Percentiles rank a stretch among this genome's conserved stretches.
Conservation (phyloP, 2,329 filamentous ascomycete genomes). For the Aspergillus pseudonomiae region DNA sequence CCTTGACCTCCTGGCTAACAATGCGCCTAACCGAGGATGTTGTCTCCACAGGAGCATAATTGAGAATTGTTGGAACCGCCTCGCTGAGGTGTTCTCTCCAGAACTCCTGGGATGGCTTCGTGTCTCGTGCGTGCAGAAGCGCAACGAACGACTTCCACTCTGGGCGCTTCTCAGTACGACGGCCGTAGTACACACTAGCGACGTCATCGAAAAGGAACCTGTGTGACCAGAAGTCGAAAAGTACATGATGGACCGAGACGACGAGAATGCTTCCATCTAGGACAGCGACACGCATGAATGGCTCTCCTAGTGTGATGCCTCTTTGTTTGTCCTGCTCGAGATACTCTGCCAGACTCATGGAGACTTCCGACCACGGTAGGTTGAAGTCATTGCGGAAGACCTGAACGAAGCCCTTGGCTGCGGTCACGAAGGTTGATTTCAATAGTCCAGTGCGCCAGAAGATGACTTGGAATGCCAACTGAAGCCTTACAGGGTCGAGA, state of each 20-base stretch:
- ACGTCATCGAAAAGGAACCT: slow-evolving; percentile 12
- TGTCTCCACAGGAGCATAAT: not conserved
- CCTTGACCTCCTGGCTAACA: not conserved
- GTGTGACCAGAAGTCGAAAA: slow-evolving; percentile 14
- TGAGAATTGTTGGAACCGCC: slow-evolving; percentile 4
- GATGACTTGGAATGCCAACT: slow-evolving; percentile 4
- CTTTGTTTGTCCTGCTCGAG: slow-evolving; percentile 1
- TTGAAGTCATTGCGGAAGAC: slow-evolving; percentile 6
- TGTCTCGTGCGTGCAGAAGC: not conserved
- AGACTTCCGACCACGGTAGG: slow-evolving; percentile 6
- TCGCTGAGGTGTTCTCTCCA: slow-evolving; percentile 6
- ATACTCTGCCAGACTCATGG: not conserved
- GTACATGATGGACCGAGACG: slow-evolving; percentile 7
- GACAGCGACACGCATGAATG: slow-evolving; percentile 6
- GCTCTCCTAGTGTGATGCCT: not conserved
- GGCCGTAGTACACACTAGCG: slow-evolving; percentile 4
- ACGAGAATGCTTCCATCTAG: slow-evolving; percentile 1
- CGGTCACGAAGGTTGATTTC: slow-evolving; percentile 1
- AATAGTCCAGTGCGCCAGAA: not conserved
- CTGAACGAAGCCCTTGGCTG: slow-evolving; percentile 1
- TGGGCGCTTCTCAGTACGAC: not conserved
- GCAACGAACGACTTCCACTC: slow-evolving; percentile 8
- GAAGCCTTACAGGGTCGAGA: slow-evolving; percentile 1
- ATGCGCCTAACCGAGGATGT: not conserved
- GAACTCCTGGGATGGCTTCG: not conserved